Conservation (phyloP, 192 early-diverging fungal species). For the Rhizophagus clarus region DNA sequence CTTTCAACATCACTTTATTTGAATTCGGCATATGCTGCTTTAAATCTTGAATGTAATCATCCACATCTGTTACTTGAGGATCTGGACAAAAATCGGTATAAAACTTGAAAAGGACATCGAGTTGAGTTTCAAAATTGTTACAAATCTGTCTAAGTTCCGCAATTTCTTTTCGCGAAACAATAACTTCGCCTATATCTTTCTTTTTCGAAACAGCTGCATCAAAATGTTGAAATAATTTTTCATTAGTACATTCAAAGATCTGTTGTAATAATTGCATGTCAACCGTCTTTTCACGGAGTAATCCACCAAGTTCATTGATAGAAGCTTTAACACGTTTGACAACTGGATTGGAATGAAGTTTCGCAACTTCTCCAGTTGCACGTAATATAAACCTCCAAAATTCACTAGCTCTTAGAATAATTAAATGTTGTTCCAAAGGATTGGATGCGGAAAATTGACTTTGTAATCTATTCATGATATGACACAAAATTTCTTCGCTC, state of each 20-base stretch:
- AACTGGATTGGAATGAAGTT: not conserved
- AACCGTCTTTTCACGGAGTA: not conserved
- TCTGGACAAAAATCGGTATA: not conserved
- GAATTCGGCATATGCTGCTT: no score
- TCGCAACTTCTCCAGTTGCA: not conserved
- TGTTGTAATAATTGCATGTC: not conserved
- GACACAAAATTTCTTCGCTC: conserved; percentile 7
- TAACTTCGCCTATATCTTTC: not conserved
- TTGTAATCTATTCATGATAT: not conserved
- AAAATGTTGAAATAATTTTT: not conserved
- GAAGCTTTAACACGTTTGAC: not conserved
- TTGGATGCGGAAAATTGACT: not conserved
- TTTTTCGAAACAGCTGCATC: not conserved
- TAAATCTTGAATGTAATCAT: not conserved
- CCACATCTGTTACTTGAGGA: not conserved
- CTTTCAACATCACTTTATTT: not conserved
- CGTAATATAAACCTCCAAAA: not conserved
- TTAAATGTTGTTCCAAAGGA: not conserved
- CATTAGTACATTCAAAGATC: not conserved
- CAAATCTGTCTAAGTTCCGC: not conserved
- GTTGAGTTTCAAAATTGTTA: not conserved
- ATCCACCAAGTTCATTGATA: not conserved
- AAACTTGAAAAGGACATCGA: not conserved
- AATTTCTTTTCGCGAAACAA: not conserved
- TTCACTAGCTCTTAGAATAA: not conserved